Percentiles rank a stretch among this genome's conserved stretches.
Conservation (phyloP, 768 basidiomycete species). For the Termitomyces sp. region DNA sequence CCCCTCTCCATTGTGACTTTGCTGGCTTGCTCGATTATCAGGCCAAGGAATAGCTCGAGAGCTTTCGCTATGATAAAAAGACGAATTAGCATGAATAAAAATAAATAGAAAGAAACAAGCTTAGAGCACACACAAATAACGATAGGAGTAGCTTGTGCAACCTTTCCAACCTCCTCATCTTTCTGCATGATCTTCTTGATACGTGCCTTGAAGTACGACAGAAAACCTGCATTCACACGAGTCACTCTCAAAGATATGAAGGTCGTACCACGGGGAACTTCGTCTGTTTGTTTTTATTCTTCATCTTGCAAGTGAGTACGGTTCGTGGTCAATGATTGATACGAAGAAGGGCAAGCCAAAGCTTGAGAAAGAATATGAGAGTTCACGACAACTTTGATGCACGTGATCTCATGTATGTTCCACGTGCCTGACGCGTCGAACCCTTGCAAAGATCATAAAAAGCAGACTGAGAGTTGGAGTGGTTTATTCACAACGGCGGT, state of each 20-base stretch:
- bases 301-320: conserved; percentile 40
- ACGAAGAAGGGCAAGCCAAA: neutral
- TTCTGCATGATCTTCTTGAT: conserved; percentile 99
- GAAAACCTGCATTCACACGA: neutral
- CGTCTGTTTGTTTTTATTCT: conserved; percentile 87
- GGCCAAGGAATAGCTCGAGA: conserved; percentile 83
- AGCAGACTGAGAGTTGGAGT: neutral
- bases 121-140: conserved; percentile 76
- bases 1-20: conserved; percentile 76
- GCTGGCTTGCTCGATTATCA: conserved; percentile 76
- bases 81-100: neutral
- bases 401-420: conserved; percentile 2
- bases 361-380: neutral
- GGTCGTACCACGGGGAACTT: conserved; percentile 82
- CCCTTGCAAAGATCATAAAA: neutral
- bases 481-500: neutral
- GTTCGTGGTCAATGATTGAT: neutral
- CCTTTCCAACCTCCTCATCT: conserved; percentile 98
- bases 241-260: neutral
- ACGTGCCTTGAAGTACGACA: conserved; percentile 56
- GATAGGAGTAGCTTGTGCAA: conserved; percentile 92
- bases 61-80: conserved; percentile 66
- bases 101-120: neutral
- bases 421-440: conserved; percentile 2
- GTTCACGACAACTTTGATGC: conserved; percentile 3